Evolutionary conservation across 2,329 filamentous ascomycete species (phyloP), one percentile per base, ranked within the genome.

Genomic region (Penicillium sp.): DNA sequence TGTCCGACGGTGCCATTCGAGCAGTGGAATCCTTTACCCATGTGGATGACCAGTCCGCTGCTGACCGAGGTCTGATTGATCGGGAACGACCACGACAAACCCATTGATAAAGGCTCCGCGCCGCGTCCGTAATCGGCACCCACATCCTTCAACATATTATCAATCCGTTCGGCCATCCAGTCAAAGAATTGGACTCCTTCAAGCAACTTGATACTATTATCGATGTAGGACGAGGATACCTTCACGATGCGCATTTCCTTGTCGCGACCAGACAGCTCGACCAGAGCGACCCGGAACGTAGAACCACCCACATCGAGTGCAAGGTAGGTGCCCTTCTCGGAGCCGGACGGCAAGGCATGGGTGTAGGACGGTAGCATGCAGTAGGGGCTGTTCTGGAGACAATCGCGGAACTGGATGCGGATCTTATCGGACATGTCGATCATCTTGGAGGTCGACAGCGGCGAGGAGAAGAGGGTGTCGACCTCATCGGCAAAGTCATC

Each of bases 311-410:
- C 79, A 58, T 85, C 81, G 48, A 85, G 68, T 4, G 80, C 79
- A 28, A 85, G 67, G 58, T 76, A 82, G 11, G 79, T 79, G 7
- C 81, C 81, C 40, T 66, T 71, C 62, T 85, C 81, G 39, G 72
- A 62, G 4, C 81, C 81, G 4, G 75, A 77, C 1, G 81, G 81
- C 5, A 84, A 69, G 14, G 76, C 77, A 59, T 82, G 74, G 61
- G 78, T 81, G 67, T 81, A 83, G 4, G 81, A 84, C 2, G 81
- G 81, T 44, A 84, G 69, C 81, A 85, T 84, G 66, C 77, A 81
- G 47, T 78, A 76, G 20, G 78, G 73, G 62, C 77, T 81, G 34
- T 72, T 68, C 55, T 77, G 72, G 24, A 83, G 67, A 54, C 76
- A 77, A 41, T 75, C 69, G 42, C 69, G 67, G 56, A 82, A 81